phyloP scores from a whole-genome alignment of 2,329 filamentous ascomycete genomes.

The Remersonia thermophila region DNA sequence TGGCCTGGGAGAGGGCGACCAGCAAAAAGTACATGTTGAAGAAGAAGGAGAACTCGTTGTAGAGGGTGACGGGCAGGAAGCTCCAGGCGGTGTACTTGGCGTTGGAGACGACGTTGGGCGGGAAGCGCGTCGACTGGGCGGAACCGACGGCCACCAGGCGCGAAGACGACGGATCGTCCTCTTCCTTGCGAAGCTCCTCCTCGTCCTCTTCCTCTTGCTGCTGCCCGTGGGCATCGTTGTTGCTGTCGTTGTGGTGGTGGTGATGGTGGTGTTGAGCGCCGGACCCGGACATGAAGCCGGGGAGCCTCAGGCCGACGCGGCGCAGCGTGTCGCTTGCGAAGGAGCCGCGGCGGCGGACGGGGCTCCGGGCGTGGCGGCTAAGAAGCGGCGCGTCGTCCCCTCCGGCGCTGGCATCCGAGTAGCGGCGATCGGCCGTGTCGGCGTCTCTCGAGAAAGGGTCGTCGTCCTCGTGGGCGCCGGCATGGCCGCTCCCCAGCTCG shows the following conservation, averaged over 20 bases:
- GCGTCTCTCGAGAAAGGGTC: constrained; percentile 54
- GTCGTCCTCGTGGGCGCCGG: constrained; percentile 54
- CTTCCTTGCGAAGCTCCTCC: constrained; percentile 37
- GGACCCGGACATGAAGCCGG: constrained; percentile 48
- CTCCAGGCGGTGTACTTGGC: constrained; percentile 95
- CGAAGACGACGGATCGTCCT: constrained; percentile 56
- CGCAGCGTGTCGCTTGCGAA: constrained; percentile 30
- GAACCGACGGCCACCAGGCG: constrained; percentile 67
- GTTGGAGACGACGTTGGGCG: constrained; percentile 85
- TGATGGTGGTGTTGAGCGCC: too few species aligned
- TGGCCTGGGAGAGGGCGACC: constrained; percentile 85
- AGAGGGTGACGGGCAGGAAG: constrained; percentile 86
- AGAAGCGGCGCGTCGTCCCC: constrained; percentile 69
- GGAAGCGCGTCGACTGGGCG: constrained; percentile 61
- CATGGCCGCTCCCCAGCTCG: constrained; percentile 44
- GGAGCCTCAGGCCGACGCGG: constrained; percentile 44
- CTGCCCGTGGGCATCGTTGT: constrained; percentile 20
- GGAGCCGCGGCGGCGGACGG: constrained; percentile 23
- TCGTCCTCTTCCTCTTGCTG: too few species aligned
- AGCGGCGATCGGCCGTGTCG: constrained; percentile 40
- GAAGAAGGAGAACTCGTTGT: constrained; percentile 99
- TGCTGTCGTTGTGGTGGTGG: too few species aligned
- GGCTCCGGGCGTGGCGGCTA: constrained; percentile 24
- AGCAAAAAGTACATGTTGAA: constrained; percentile 99
- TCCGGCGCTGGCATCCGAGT: constrained; percentile 47